Evolutionary conservation across 768 basidiomycete genomes (phyloP).

Genomic region (Crucibulum laeve): DNA sequence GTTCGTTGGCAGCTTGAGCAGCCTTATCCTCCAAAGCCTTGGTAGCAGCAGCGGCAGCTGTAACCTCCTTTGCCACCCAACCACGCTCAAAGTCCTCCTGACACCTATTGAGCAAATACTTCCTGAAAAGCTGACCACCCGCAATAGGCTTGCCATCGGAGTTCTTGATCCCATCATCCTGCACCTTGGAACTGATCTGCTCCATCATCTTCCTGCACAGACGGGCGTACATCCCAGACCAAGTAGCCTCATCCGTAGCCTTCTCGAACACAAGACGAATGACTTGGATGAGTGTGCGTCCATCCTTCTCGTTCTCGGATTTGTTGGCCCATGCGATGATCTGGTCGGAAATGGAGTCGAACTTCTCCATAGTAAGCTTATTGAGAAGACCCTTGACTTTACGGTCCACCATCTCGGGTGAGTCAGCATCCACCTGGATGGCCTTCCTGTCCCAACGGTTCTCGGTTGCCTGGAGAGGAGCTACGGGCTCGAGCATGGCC

Average conservation of each 20-base stretch:
- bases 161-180: conserved; percentile 83
- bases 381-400: conserved; percentile 91
- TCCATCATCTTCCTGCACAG: conserved; percentile 96
- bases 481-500: conserved; percentile 57
- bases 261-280: conserved; percentile 96
- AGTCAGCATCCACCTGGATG: conserved; percentile 49
- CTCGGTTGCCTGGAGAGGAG: conserved; percentile 70
- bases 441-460: conserved; percentile 80
- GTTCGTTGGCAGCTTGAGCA: conserved; percentile 62
- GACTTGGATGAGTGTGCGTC: conserved; percentile 91
- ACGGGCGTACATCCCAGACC: conserved; percentile 97
- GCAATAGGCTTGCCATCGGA: conserved; percentile 83
- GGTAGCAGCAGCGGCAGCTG: conserved; percentile 79
- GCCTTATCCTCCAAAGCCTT: conserved; percentile 88
- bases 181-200: conserved; percentile 80
- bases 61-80: conserved; percentile 85
- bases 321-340: conserved; percentile 95
- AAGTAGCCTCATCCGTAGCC: conserved; percentile 92
- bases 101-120: conserved; percentile 94
- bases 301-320: conserved; percentile 88
- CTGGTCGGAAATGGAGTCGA: conserved; percentile 93
- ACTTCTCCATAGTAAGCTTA: conserved; percentile 95
- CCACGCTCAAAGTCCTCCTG: conserved; percentile 98
- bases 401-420: conserved; percentile 84
- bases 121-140: conserved; percentile 93